Evolutionary conservation across 805 yeast genomes (phyloP), one percentile per base, ranked within the genome.

Genomic region (Ogataea degrootiae): DNA sequence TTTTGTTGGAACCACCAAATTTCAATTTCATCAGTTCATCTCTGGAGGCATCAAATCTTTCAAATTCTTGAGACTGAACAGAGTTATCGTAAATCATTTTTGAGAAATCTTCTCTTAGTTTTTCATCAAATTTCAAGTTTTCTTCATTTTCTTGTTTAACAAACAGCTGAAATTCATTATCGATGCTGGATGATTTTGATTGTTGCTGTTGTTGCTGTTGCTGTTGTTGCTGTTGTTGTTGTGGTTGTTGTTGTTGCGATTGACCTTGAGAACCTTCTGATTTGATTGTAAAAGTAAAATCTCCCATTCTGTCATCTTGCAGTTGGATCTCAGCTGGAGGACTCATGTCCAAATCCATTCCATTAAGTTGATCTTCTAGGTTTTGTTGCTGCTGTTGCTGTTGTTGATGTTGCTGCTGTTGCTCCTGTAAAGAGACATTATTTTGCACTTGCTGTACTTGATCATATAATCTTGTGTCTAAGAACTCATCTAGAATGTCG

Each of bases 401-500:
- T n/a, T 42, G 41, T 21, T 38, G 44, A 34, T 38, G 50, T n/a
- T 52, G 44, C 2, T 23, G 37, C 2, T 38, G 40, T 11, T 41
- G 36, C 12, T 45, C 39, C 19, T 39, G 46, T 39, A 14, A 17
- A 16, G 23, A 19, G 15, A 23, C 12, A 12, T 22, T 26, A 9
- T 31, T 26, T 15, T 15, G 26, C 6, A 43, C 49, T 37, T 48
- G 60, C 15, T 44, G 49, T 22, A 43, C 49, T 37, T 48, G 60
- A 37, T 76, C 80, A 50, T 74, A 77, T 9, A 77, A 74, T 46
- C 81, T 63, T 52, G 76, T 74, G 56, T 78, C 82, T 45, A 78
- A 64, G 46, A 78, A 77, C 57, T 81, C 85, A 55, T 78, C 83
- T 40, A 81, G 58, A 34, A 80, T 70, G 50, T 80, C 84, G 21